These are phyloP conservation scores for Auricularia sp. DNA, from an alignment of 768 basidiomycete genomes.

Conservation along the genomic window DNA sequence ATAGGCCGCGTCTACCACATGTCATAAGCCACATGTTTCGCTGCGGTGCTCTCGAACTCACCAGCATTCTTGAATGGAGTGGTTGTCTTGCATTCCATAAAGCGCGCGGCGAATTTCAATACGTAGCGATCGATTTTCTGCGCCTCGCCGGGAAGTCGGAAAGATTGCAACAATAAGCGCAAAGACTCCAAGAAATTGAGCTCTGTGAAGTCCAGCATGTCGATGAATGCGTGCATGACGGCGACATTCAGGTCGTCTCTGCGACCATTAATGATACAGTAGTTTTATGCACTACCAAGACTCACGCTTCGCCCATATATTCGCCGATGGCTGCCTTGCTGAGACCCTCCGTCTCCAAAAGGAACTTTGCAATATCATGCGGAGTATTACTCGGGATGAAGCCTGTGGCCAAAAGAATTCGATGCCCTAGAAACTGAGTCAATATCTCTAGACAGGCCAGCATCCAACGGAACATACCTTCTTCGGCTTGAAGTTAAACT, in stretches of 20 bases:
- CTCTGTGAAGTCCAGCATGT: constrained; percentile 78
- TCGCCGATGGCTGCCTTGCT: constrained; percentile 96
- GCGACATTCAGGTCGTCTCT: constrained; percentile 87
- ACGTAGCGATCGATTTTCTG: constrained; percentile 99
- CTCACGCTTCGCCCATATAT: constrained; percentile 93
- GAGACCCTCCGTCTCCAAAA: constrained; percentile 82
- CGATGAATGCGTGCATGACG: constrained; percentile 96
- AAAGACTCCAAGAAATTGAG: constrained; percentile 82
- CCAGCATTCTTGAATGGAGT: constrained; percentile 92
- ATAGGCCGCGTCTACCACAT: constrained; percentile 71
- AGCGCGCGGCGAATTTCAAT: constrained; percentile 97
- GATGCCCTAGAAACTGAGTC: constrained; percentile 51
- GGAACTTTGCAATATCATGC: constrained; percentile 71
- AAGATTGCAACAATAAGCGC: constrained; percentile 83
- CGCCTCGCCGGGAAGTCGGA: constrained; percentile 92
- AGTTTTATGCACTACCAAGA: constrained; percentile 8
- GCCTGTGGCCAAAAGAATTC: constrained; percentile 81
- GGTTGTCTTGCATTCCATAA: constrained; percentile 78
- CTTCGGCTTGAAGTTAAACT: constrained; percentile 99
- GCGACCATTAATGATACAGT: background rate
- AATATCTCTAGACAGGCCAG: background rate
- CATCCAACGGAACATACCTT: constrained; percentile 40
- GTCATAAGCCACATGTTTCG: background rate
- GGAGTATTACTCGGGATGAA: constrained; percentile 71
- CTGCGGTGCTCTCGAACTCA: constrained; percentile 16